Percentiles rank a stretch among this genome's conserved stretches.
Evolutionary conservation across 106 monocot species (phyloP).

Genomic region (Cymbidium sinense): DNA sequence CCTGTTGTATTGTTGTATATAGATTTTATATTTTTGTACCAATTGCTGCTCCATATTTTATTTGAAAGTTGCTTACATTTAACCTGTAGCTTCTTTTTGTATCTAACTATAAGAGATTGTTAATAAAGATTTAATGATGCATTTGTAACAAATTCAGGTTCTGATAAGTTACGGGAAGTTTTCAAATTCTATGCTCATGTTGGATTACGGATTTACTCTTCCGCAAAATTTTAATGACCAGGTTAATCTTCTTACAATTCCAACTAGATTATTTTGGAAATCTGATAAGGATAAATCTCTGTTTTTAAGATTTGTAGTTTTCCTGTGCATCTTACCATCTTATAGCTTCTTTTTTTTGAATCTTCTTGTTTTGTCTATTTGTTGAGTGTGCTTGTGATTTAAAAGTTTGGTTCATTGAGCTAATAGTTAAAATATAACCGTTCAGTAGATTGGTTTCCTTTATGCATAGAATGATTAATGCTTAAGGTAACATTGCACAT

Average conservation of each 20-base stretch:
- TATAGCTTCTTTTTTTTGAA: too few relatives aligned
- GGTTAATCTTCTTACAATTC: constrained; percentile 32
- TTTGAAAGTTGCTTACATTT: neutral
- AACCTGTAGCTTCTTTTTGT: neutral
- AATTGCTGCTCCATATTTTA: neutral
- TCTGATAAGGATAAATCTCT: neutral
- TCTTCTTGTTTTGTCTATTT: too few relatives aligned
- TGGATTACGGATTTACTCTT: constrained; percentile 93
- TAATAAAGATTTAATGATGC: neutral
- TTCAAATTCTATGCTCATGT: constrained; percentile 63
- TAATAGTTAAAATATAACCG: too few relatives aligned
- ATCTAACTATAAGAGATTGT: neutral
- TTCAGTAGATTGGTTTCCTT: too few relatives aligned
- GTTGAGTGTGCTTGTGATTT: too few relatives aligned
- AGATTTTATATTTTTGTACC: neutral
- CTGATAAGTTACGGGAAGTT: constrained; percentile 90
- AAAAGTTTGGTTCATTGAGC: too few relatives aligned
- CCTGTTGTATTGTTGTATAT: neutral
- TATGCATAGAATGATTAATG: too few relatives aligned
- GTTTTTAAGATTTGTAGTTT: neutral
- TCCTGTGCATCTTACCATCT: too few relatives aligned
- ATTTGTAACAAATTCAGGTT: constrained; percentile 48
- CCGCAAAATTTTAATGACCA: constrained; percentile 60
- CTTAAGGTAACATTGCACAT: too few relatives aligned
- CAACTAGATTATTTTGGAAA: neutral